phyloP scores from a whole-genome alignment of 2,329 filamentous ascomycete genomes.

The Chaetomium globosum region DNA sequence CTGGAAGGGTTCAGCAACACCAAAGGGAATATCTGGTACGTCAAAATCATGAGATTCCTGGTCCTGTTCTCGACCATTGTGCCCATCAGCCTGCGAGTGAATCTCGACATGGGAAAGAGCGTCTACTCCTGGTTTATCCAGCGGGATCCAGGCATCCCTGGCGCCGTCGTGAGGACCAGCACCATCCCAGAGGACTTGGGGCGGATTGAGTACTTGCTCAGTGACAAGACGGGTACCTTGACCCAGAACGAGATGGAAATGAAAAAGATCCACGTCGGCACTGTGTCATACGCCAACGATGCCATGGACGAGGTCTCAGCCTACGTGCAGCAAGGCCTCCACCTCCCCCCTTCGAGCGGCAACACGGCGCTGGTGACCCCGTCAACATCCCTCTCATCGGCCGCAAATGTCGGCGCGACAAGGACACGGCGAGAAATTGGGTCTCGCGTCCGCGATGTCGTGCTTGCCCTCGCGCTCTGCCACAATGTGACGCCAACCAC shows the following conservation, averaged over 20 bases:
- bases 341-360: slow-evolving; percentile 53
- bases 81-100: slow-evolving; percentile 93
- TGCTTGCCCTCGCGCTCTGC: slow-evolving; percentile 87
- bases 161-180: slow-evolving; percentile 90
- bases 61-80: slow-evolving; percentile 99
- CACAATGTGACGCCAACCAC: slow-evolving; percentile 95
- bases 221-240: slow-evolving; percentile 96
- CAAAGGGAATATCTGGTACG: slow-evolving; percentile 77
- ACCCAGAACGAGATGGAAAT: slow-evolving; percentile 99
- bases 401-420: slow-evolving; percentile 66
- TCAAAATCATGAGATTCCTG: slow-evolving; percentile 96
- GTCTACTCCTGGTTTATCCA: slow-evolving; percentile 97
- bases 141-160: slow-evolving; percentile 83
- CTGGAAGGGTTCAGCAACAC: slow-evolving; percentile 76
- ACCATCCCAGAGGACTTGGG: slow-evolving; percentile 97
- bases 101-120: slow-evolving; percentile 94
- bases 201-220: slow-evolving; percentile 92
- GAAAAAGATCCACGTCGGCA: slow-evolving; percentile 98
- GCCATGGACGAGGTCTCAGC: slow-evolving; percentile 95
- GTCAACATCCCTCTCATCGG: slow-evolving; percentile 68
- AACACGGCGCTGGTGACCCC: slow-evolving; percentile 68
- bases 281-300: slow-evolving; percentile 96
- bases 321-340: slow-evolving; percentile 84
- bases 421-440: slow-evolving; percentile 91
- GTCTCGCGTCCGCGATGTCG: slow-evolving; percentile 86